A percentile compares a stretch with the other conserved stretches of the same genome.
Conservation (phyloP, 306 rosid species). For the Cucurbita moschata region DNA sequence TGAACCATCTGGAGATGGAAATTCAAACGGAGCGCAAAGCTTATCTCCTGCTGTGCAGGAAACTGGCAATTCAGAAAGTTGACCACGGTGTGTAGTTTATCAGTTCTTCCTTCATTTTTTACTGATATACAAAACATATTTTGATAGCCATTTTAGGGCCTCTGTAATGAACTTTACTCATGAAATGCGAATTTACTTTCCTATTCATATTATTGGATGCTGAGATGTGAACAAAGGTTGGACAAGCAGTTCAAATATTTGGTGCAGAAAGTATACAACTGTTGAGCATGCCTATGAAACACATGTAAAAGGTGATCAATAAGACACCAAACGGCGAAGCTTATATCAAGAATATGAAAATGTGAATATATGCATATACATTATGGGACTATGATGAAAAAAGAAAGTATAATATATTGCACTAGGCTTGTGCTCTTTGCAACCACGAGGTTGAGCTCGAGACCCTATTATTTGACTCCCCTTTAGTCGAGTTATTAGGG, state of each 20-base stretch:
- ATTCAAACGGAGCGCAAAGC: constrained; percentile 6
- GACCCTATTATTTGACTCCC: too few relatives aligned
- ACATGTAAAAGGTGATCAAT: too few relatives aligned
- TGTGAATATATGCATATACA: too few relatives aligned
- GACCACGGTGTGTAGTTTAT: background rate
- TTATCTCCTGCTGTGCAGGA: constrained; percentile 15
- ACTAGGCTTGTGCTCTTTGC: too few relatives aligned
- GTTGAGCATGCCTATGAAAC: background rate
- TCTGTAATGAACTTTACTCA: background rate
- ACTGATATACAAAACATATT: background rate
- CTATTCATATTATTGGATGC: background rate
- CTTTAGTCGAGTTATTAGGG: too few relatives aligned
- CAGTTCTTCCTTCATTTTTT: background rate
- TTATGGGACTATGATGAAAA: too few relatives aligned
- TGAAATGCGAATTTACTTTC: background rate
- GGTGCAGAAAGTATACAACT: background rate
- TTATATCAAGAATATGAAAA: too few relatives aligned
- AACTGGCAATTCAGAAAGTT: constrained; percentile 16
- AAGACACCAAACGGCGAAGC: too few relatives aligned
- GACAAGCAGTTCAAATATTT: constrained; percentile 1
- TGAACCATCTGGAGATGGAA: constrained; percentile 12
- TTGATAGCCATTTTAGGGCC: background rate
- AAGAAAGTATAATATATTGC: too few relatives aligned
- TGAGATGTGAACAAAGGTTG: background rate
- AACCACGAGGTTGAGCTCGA: too few relatives aligned